Evolutionary conservation across 2,329 filamentous ascomycete species (phyloP), one percentile per base, ranked within the genome.

Genomic region (Epichloe sibirici): DNA sequence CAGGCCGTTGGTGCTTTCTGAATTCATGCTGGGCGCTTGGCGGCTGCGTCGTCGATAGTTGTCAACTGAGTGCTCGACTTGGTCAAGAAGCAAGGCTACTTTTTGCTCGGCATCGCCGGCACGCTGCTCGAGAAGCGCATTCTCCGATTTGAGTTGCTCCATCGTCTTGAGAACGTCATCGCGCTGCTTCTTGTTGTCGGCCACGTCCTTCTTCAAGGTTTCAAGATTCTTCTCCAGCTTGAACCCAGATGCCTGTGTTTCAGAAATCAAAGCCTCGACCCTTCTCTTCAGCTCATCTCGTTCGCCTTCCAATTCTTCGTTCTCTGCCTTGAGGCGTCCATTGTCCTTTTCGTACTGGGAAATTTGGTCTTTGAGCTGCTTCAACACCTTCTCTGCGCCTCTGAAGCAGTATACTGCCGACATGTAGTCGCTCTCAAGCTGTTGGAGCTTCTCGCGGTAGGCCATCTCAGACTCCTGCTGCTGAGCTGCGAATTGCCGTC

Each of bases 331-430:
- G 42, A 98, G 75, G 55, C 86, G 86, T 17, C 77, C 74, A 63
- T 96, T 96, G 56, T 93, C 86, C 12, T 82, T 72, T 76, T 97
- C 97, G 71, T 94, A 93, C 53, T 90, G 88, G 51, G 86, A 78
- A n/a, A 98, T 76, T 70, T 98, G 93, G 63, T 96, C 90, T 73
- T 97, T 97, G 77, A 98, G 91, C 68, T 94, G 91, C 69, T 93
- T 90, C 48, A 98, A 80, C 90, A 98, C 96, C 78, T 96, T 97
- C 70, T 98, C 93, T 1, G 93, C 97, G 54, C 93, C 93, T 69
- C 95, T 94, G 59, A 98, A 88, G 64, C 98, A 98, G 69, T 96
- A 93, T 48, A 97, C 90, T 15, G 93, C 91, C 43, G 93, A 95
- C 68, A 96, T 90, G 66, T 98, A 96, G 67, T 98, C 93, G 65